Conservation (phyloP, 1,284 basidiomycete species). For the Cronartium ribicola region DNA sequence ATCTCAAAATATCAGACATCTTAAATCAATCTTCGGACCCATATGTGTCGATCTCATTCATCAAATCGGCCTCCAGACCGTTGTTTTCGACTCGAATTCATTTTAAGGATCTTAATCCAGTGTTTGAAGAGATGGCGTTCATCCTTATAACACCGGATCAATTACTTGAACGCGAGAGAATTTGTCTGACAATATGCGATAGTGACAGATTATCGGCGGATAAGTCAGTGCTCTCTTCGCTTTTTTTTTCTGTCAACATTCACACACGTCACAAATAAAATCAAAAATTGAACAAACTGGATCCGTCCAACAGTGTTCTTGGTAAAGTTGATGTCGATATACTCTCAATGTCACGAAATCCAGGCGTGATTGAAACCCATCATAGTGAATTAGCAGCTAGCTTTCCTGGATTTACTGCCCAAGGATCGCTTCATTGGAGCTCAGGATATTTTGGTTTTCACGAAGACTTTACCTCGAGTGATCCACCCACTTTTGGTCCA, state of each 20-base stretch:
- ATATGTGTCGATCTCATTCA: background rate
- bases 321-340: constrained; percentile 4
- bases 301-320: background rate
- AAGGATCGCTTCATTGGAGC: constrained; percentile 1
- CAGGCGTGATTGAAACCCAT: background rate
- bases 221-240: background rate
- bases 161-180: background rate
- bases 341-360: background rate
- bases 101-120: background rate
- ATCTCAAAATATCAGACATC: background rate
- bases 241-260: background rate
- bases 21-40: background rate
- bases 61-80: constrained; percentile 2
- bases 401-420: background rate
- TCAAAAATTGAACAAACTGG: background rate
- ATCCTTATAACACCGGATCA: constrained; percentile 1
- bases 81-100: constrained; percentile 1
- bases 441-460: background rate
- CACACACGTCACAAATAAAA: background rate
- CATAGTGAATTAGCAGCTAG: background rate
- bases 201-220: constrained; percentile 4
- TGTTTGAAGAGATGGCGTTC: constrained; percentile 4
- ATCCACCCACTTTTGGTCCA: background rate
- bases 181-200: constrained; percentile 1
- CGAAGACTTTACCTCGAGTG: background rate